Evolutionary conservation across 2,329 filamentous ascomycete genomes (phyloP), one percentile per base, ranked within the genome.

Genomic region (Fonsecaea monophora): DNA sequence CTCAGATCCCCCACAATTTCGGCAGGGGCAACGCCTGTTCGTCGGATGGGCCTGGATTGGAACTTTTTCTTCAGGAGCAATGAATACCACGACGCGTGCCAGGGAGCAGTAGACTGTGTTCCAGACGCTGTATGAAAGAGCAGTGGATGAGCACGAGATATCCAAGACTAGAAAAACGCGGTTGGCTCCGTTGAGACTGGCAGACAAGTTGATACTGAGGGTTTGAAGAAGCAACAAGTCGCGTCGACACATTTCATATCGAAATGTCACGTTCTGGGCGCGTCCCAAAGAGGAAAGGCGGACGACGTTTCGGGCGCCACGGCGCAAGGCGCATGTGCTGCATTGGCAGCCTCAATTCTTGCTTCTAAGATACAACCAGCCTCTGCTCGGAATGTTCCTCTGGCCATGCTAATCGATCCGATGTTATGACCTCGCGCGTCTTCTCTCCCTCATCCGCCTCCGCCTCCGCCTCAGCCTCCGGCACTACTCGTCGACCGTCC

Each of bases 371-470:
- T 48, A 53, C 48, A 34, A 48, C 48, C 45, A 37, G 38, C 59
- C 53, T 53, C 6, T 21, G 25, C 15, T 32, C n/a, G 59, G 38
- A 56, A 53, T 57, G 34, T 37, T 35, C n/a, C 45, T 32, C 42
- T 54, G 56, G 57, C 64, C 67, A 68, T 70, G 66, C 65, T 57
- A 48, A 37, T 60, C 62, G 25, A 53, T 57, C 75, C 77, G 63
- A 76, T 77, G 71, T 79, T 82, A 80, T 87, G 76, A 79, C 84
- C 68, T 87, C 69, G 63, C 71, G 87, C 67, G 84, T 85, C 77
- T 82, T 84, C 64, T 78, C 83, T 65, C 80, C 82, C 67, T 80
- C 83, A 62, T 79, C 75, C 57, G 74, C 78, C 56, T 78, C 77
- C 64, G 74, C 75, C 73, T 82, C 84, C 66, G 80, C 83, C 73